Conservation (phyloP, 2,329 filamentous ascomycete species). For the Lomentospora prolificans region DNA sequence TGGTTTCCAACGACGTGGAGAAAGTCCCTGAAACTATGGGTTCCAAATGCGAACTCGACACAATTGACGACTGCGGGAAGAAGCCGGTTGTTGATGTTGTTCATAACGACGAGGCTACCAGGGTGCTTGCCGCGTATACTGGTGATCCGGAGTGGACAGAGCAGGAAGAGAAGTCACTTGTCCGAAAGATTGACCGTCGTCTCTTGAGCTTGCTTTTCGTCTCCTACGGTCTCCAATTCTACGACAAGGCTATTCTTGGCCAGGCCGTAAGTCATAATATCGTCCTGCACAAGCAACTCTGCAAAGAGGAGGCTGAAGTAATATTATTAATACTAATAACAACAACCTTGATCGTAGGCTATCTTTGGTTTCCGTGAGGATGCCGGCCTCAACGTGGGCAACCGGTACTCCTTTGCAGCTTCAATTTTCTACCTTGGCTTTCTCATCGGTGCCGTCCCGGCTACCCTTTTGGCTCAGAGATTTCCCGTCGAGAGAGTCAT, state of each 20-base stretch:
- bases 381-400: slow-evolving; percentile 26
- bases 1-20: neutral
- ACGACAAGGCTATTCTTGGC: slow-evolving; percentile 39
- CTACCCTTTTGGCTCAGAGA: slow-evolving; percentile 28
- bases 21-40: neutral
- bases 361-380: slow-evolving; percentile 31
- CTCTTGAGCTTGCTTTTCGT: slow-evolving; percentile 15
- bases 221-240: slow-evolving; percentile 15
- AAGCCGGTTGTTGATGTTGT: slow-evolving; percentile 18
- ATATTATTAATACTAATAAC: neutral
- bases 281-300: too few relatives aligned
- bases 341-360: slow-evolving; percentile 9
- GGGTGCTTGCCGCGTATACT: slow-evolving; percentile 25
- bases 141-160: slow-evolving; percentile 28
- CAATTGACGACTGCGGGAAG: neutral
- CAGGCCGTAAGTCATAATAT: slow-evolving; percentile 38
- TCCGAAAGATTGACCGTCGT: slow-evolving; percentile 17
- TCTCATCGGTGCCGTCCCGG: slow-evolving; percentile 36
- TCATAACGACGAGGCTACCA: slow-evolving; percentile 25
- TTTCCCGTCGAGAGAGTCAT: slow-evolving; percentile 36
- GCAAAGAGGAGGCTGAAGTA: neutral
- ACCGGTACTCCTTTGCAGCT: slow-evolving; percentile 32
- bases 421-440: slow-evolving; percentile 40
- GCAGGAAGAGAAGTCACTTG: slow-evolving; percentile 26
- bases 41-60: neutral